Conservation (phyloP, 1,139 yeast species). For the Blastobotrys capitulatus region DNA sequence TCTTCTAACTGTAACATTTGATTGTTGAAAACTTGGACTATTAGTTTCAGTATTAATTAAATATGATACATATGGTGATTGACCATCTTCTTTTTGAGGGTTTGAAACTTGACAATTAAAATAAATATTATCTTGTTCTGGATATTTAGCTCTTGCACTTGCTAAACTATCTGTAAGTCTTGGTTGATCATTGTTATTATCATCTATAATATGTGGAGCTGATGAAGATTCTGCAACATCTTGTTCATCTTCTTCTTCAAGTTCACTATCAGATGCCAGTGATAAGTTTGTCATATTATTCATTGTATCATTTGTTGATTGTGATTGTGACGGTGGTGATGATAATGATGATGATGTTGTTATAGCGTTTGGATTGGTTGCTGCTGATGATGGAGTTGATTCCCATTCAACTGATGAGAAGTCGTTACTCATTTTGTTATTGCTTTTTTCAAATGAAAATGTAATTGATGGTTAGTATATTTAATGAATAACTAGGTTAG, state of each 20-base stretch:
- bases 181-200: background rate
- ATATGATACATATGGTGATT: conserved; percentile 77
- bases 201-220: background rate
- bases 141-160: background rate
- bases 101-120: conserved; percentile 45
- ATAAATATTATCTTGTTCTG: conserved; percentile 13
- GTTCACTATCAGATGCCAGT: background rate
- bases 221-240: background rate
- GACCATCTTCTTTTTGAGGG: conserved; percentile 78
- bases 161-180: background rate
- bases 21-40: conserved; percentile 41
- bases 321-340: background rate
- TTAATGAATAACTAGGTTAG: background rate
- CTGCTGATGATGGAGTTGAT: background rate
- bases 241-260: background rate
- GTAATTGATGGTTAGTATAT: background rate
- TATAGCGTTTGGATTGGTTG: background rate
- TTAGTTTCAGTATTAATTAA: conserved; percentile 59
- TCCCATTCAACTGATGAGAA: conserved; percentile 15
- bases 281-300: background rate
- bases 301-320: background rate
- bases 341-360: too few relatives aligned
- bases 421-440: conserved; percentile 3
- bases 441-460: background rate
- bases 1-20: conserved; percentile 56